Evolutionary conservation across 768 basidiomycete genomes (phyloP), one percentile per base, ranked within the genome.

Genomic region (Amanita thiersii): DNA sequence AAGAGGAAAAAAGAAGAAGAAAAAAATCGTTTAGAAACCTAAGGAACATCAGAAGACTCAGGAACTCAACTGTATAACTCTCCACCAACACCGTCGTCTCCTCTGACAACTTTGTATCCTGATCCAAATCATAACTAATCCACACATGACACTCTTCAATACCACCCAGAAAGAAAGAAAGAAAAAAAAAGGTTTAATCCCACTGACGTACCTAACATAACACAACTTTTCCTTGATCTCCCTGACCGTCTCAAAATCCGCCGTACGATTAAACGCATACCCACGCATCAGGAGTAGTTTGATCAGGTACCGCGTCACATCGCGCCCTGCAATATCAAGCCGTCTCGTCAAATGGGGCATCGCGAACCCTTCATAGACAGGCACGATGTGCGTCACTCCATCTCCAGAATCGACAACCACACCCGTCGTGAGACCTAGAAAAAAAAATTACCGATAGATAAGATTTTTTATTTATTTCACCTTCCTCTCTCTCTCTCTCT

Each of bases 271-370:
- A 75, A 99, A 98, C 1, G 96, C 96, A 61, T 99, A 98, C n/a
- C 96, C 96, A n/a, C 94, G 81, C 93, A 97, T 97, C 52, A 98
- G 78, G 24, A 99, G 72, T n/a, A 99, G 75, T 66, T 98, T 99
- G 77, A 99, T 99, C 63, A 99, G 70, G 64, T 99, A 99, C 53
- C 92, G 81, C 34, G 96, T 99, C 35, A 99, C 96, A 59, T 99
- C 96, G 50, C 96, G 81, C 14, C 96, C 96, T 40, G 96, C 96
- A 52, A 99, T 97, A 56, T 99, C 96, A 46, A 99, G 71, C 47
- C 96, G 83, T 28, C 85, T 78, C 2, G 91, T 98, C 33, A 98
- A 72, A 61, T 98, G 96, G 1, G 94, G 94, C 37, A 99, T 78
- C 2, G 94, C 82, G 57, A 83, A 98, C 21, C 96, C 96, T 44